Conservation (phyloP, 805 yeast species). For the Pichia deserticola region DNA sequence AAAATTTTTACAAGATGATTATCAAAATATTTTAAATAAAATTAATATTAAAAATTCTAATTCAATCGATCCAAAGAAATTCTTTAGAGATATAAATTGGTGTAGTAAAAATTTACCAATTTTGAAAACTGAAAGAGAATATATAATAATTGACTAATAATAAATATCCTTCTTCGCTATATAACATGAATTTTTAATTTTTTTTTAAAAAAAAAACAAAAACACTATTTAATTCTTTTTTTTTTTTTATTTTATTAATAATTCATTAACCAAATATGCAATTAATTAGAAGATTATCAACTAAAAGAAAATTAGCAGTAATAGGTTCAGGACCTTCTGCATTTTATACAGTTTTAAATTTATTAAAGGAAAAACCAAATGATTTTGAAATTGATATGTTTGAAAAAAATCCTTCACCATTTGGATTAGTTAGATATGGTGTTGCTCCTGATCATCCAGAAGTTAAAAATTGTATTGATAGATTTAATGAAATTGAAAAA, state of each 20-base stretch:
- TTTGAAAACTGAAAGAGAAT: constrained; percentile 18
- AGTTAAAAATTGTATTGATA: constrained; percentile 77
- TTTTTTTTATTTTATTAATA: background rate
- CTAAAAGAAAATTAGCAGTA: constrained; percentile 47
- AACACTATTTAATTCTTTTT: too few relatives aligned
- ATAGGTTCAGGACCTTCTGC: constrained; percentile 98
- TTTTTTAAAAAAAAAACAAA: too few relatives aligned
- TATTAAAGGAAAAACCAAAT: constrained; percentile 36
- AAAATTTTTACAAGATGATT: constrained; percentile 57
- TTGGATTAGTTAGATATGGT: constrained; percentile 85
- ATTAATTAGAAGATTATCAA: background rate
- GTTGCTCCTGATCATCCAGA: constrained; percentile 99
- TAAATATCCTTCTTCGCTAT: too few relatives aligned
- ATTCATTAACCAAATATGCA: background rate
- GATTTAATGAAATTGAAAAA: constrained; percentile 46
- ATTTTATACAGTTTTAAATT: constrained; percentile 75
- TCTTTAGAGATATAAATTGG: constrained; percentile 81
- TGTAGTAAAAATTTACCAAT: constrained; percentile 42
- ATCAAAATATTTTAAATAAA: constrained; percentile 36
- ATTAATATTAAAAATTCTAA: too few relatives aligned
- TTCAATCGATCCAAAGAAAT: constrained; percentile 54
- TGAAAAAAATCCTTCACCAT: constrained; percentile 84
- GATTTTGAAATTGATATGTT: constrained; percentile 54
- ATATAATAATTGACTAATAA: constrained; percentile 4
- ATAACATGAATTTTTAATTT: too few relatives aligned